A percentile compares a stretch with the other conserved stretches of the same genome.
Evolutionary conservation across 306 rosid species (phyloP).

Genomic region (Alnus glutinosa): DNA sequence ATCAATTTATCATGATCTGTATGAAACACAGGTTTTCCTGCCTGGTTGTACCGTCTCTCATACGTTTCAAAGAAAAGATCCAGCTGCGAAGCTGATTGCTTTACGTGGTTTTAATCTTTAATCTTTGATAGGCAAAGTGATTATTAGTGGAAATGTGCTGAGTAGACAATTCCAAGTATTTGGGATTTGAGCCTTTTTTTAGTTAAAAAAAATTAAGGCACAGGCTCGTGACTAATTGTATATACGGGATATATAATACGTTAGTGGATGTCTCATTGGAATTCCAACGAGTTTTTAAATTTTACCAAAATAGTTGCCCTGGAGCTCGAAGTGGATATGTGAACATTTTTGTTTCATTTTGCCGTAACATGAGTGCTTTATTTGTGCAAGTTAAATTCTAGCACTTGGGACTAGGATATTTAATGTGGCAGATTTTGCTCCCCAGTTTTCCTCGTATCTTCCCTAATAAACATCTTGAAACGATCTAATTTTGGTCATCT

Average conservation of each 20-base stretch:
- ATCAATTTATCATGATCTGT: background rate
- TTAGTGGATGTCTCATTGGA: background rate
- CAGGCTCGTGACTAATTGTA: background rate
- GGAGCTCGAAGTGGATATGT: slow-evolving; percentile 6
- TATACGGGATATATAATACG: slow-evolving; percentile 2
- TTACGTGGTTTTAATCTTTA: background rate
- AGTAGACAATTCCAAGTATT: background rate
- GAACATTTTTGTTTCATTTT: background rate
- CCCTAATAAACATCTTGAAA: background rate
- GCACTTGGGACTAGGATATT: slow-evolving; percentile 10
- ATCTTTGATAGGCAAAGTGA: background rate
- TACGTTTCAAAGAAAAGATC: background rate
- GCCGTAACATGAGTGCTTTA: background rate
- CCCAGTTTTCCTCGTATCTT: background rate
- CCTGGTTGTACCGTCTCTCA: background rate
- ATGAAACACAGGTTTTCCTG: background rate
- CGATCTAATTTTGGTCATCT: background rate
- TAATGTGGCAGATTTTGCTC: background rate
- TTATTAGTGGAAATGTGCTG: slow-evolving; percentile 6
- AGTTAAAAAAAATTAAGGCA: background rate
- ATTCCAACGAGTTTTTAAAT: background rate
- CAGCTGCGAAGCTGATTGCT: background rate
- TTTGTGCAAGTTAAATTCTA: slow-evolving; percentile 5
- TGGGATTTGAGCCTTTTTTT: slow-evolving; percentile 15
- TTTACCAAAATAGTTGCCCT: background rate